Evolutionary conservation across 2,329 filamentous ascomycete genomes (phyloP), one percentile per base, ranked within the genome.

Genomic region (Alternaria alternata): DNA sequence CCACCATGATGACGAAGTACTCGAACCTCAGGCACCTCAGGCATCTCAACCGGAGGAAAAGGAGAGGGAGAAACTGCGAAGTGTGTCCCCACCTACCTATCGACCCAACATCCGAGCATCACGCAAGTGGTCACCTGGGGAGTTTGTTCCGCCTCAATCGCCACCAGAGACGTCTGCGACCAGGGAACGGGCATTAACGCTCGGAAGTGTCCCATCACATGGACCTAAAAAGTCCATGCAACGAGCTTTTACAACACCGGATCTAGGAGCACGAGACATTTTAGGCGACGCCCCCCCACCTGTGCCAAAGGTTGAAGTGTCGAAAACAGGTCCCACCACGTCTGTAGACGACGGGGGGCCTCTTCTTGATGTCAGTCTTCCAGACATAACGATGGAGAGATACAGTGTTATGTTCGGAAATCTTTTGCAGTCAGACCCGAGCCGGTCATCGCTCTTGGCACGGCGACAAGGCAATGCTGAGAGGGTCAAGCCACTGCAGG

Each of bases 321-420:
- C 68, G 22, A 57, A 58, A 22, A 54, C 54, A n/a, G 46, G 55
- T 8, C 55, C 39, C 11, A 59, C 46, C 36, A 18, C n/a, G 36
- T 34, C 53, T n/a, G n/a, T 24, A 22, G 18, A 36, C 7, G 28
- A 57, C 7, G 67, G 59, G 14, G 76, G 67, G 20, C 78, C 76
- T 3, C 69, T 80, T 39, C 81, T 97, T 20, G 85, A 93, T 68
- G 85, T 97, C 16, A 88, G 94, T 53, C 95, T 97, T 58, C 94
- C 94, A 1, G 86, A 87, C 51, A 85, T 91, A 56, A 88, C 90
- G 63, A 84, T 98, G 84, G 94, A 97, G 75, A 85, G 94, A 49
- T 98, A 97, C 69, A 97, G 93, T 69, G 87, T 97, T 66, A 97
- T 97, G 94, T 97, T 98, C 73, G 88, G 89, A 56, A 87, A 86